Evolutionary conservation across 768 basidiomycete genomes (phyloP).

Genomic region (Boletus patriciae): DNA sequence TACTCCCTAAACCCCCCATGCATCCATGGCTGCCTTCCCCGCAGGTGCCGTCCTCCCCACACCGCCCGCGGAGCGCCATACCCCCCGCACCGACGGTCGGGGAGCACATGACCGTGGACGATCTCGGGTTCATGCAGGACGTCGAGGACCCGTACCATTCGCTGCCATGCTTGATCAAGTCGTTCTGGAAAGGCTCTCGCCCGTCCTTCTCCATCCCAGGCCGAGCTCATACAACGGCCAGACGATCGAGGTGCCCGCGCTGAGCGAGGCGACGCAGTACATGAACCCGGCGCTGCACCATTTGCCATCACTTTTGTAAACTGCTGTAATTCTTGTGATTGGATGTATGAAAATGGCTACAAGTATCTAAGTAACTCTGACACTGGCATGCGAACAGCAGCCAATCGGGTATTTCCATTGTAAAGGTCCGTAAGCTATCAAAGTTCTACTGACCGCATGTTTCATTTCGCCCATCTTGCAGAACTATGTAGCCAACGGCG

Average conservation of each 20-base stretch:
- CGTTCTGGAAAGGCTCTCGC: slow-evolving; percentile 34
- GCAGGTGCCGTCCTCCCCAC: slow-evolving; percentile 12
- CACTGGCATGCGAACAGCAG: too few species aligned
- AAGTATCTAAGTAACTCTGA: too few species aligned
- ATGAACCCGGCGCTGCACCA: slow-evolving; percentile 17
- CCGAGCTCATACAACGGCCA: not conserved
- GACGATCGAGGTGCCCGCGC: slow-evolving; percentile 7
- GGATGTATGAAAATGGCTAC: too few species aligned
- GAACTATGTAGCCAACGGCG: too few species aligned
- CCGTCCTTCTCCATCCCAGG: slow-evolving; percentile 3
- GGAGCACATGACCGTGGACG: slow-evolving; percentile 32
- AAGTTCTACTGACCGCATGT: too few species aligned
- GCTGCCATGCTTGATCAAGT: slow-evolving; percentile 24
- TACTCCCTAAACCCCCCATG: slow-evolving; percentile 10
- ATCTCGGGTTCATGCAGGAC: slow-evolving; percentile 2
- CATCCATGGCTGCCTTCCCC: slow-evolving; percentile 1
- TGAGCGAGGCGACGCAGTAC: slow-evolving; percentile 16
- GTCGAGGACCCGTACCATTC: slow-evolving; percentile 8
- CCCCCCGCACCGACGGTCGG: slow-evolving; percentile 26
- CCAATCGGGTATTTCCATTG: too few species aligned
- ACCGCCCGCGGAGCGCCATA: slow-evolving; percentile 9
- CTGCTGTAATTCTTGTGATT: too few species aligned
- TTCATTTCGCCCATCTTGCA: too few species aligned
- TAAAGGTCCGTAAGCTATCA: too few species aligned
- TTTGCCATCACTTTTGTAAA: too few species aligned